Base-by-base conservation (phyloP, 805 yeast species). In the Ogataea parapolymorpha region DNA sequence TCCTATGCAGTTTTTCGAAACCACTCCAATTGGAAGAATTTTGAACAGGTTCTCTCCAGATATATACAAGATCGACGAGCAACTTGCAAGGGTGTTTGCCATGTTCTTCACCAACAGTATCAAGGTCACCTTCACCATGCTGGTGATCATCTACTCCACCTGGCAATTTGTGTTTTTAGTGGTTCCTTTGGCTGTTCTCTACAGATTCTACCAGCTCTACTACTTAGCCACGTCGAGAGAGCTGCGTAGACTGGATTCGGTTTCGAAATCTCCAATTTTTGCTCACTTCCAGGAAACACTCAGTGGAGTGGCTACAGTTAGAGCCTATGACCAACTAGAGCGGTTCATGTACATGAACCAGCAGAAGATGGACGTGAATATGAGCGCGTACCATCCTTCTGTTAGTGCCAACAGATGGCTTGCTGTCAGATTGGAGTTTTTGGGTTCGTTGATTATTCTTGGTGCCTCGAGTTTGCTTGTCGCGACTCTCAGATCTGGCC, bases 401-500 rank as follows among this genome's bases (percentile, higher is more conserved):
- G 80, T 89, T 42, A 84, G 86, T 60, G 90, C 96, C 10, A 93
- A 95, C 63, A 80, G 99, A 68, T 93, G 99, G 99, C 75, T 93
- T 46, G 96, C 98, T 8, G 95, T 88, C 9, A 77, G 99, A 58
- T 73, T 93, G 45, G 98, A 95, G 64, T 81, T 86, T 49, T 70
- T 93, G 51, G 98, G 99, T 24, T 85, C 97, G 2, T 54, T 90
- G 32, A 85, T 93, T 48, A 91, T 93, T 55, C 74, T 89, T 44
- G 82, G 86, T 32, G 82, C 98, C 6, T 86, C 98, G 2, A 84
- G 87, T 5, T 71, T 93, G 54, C 75, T 95, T 12, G 85, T 95
- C 36, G 62, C 79, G 45, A 75, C 88, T 16, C 71, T 89, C 51
- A 74, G 68, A 39, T 69, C 75, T 13, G 95, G 96, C 11, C 62